A percentile compares a stretch with the other conserved stretches of the same genome.
Conservation (phyloP, 345 rosid genomes). For the Sonneratia caseolaris region DNA sequence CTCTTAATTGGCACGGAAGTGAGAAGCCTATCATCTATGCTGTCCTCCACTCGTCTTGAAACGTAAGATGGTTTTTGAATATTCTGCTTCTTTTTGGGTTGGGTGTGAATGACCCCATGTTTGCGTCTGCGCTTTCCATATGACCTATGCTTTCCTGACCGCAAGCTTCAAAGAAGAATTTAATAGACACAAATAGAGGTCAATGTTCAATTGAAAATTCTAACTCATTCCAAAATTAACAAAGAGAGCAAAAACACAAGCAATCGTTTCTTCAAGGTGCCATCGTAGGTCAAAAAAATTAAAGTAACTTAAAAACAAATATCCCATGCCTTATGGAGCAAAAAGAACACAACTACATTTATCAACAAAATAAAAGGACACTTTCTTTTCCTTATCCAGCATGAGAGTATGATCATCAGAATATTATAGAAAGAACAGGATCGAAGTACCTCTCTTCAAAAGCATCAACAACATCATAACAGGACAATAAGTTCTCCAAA, state of each 20-base stretch:
- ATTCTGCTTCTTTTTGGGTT: slow-evolving; percentile 72
- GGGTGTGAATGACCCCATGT: slow-evolving; percentile 39
- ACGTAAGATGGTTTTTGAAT: slow-evolving; percentile 38
- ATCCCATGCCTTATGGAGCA: not conserved
- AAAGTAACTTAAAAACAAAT: not conserved
- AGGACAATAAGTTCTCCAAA: slow-evolving; percentile 77
- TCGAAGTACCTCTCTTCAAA: slow-evolving; percentile 70
- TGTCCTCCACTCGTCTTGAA: slow-evolving; percentile 18
- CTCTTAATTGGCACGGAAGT: slow-evolving; percentile 28
- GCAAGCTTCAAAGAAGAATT: slow-evolving; percentile 42
- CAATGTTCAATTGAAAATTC: too few species aligned
- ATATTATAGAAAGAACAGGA: not conserved
- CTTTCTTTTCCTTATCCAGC: not conserved
- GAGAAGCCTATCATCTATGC: slow-evolving; percentile 29
- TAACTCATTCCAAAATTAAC: too few species aligned
- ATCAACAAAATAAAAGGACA: too few species aligned
- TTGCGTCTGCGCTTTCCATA: slow-evolving; percentile 82
- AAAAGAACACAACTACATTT: not conserved
- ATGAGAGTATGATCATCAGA: not conserved
- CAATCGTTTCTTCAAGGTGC: not conserved
- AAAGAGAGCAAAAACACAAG: not conserved
- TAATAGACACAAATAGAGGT: not conserved
- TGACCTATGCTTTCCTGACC: slow-evolving; percentile 44
- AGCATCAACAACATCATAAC: slow-evolving; percentile 85
- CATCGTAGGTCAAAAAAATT: not conserved